Evolutionary conservation across 2,329 filamentous ascomycete species (phyloP), one percentile per base, ranked within the genome.

Genomic region (Ascocoryne sarcoides): DNA sequence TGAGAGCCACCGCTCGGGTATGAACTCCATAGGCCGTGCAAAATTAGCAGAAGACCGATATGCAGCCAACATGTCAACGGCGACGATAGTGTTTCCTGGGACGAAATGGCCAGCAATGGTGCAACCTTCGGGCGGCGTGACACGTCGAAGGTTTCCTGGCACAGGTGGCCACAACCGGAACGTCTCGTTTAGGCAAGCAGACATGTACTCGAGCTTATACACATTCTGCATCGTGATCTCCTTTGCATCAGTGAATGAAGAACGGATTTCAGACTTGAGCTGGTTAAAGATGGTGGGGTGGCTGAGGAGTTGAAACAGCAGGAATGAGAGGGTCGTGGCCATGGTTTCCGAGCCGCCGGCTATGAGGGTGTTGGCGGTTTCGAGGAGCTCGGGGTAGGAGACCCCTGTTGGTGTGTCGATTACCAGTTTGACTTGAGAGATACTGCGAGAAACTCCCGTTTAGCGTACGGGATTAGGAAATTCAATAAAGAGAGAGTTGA

Each of bases 231-330:
- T 39, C 5, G 30, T 50, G 17, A 53, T 51, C 15, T 51, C 46
- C 1, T 12, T 16, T 16, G 54, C 50, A 8, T 46, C 52, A 5
- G 37, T 46, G 48, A 71, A 71, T 0, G 58, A 40, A 3, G 47
- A 40, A 3, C 67, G 60, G 4, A 72, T 55, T 44, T 73, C 70
- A 0, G 55, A 45, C 3, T 54, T 56, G 3, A 74, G 55, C 21
- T 58, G 63, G 2, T 52, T 44, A 36, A 68, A 48, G 0, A 58
- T 54, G 2, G 58, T 8, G 4, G 42, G 44, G n/a, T 46, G 42
- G 8, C 17, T 36, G 5, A 45, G 31, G 9, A 51, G 44, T 37
- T 40, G 46, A 37, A 43, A 65, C 3, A 57, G 57, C 5, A 52
- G 54, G 2, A 63, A 64, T 0, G 59, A 60, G 1, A 69, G 52